Base-by-base conservation (phyloP, 495 filamentous ascomycete species). In the Trichoderma virens region DNA sequence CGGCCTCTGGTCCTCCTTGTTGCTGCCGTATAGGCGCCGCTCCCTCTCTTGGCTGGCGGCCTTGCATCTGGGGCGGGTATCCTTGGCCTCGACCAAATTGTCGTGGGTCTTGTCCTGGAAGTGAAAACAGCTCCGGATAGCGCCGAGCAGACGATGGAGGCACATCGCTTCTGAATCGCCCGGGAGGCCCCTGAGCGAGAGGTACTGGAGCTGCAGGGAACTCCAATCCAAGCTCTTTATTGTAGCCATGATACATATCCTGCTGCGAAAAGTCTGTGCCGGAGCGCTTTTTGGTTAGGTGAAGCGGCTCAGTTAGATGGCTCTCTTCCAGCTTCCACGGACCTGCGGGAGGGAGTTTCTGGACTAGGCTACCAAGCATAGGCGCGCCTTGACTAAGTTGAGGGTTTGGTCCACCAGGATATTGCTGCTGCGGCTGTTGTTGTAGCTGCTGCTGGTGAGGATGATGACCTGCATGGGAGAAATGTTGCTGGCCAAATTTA, bases 241-340 rank as follows among this genome's bases (percentile, higher is more conserved):
- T 79, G 39, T 72, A 78, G 18, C 69, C 74, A 47, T 73, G 71
- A 54, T 68, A 76, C 0, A 23, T n/a, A 68, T 60, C 27, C 64
- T 74, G 74, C 32, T 71, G 71, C 30, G 75, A 72, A 35, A 69
- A 67, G 25, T 69, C 75, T 62, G 35, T 62, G 20, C 61, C 61
- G 14, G 61, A 38, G 16, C 61, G 61, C 35, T 41, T 41, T 20
- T 41, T 62, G 27, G 61, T 41, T 1, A 43, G n/a, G 6, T 62
- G 61, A n/a, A 82, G 71, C 59, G 79, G 79, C 56, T 76, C 72
- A 0, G 75, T 62, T 13, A 82, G 70, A 59, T 75, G 73, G 7
- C 79, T 81, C 65, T 81, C 77, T 62, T 81, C 75, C 27, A 73
- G 43, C 31, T 72, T 76, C 79, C 79, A 82, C n/a, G 45, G 20